phyloP scores from a whole-genome alignment of 108 stramenopile species.

The Fragilariopsis cylindrus region DNA sequence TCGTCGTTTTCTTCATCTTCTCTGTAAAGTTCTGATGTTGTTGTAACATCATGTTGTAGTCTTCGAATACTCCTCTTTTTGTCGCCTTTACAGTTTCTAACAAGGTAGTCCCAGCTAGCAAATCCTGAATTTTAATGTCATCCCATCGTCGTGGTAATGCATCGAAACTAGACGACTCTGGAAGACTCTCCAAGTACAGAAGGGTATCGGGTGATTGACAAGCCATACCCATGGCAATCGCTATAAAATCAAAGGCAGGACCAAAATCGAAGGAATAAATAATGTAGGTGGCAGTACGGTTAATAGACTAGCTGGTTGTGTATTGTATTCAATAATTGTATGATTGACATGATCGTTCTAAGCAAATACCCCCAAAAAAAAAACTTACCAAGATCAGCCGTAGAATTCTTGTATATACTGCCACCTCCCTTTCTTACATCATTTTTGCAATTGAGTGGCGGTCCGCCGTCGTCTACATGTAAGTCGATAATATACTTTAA shows the following conservation, averaged over 20 bases:
- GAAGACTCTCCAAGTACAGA: constrained; percentile 25
- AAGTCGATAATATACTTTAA: neutral
- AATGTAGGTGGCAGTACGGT: too few relatives aligned
- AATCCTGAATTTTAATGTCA: constrained; percentile 25
- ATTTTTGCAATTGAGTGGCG: too few relatives aligned
- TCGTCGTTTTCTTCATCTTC: neutral
- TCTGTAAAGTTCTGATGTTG: constrained; percentile 20
- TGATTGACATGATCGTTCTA: too few relatives aligned
- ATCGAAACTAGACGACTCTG: constrained; percentile 16
- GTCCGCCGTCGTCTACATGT: neutral
- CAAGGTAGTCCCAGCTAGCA: constrained; percentile 58
- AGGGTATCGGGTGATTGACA: neutral
- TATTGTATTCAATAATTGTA: too few relatives aligned
- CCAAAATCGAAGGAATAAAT: too few relatives aligned
- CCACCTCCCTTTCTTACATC: neutral
- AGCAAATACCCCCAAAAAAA: too few relatives aligned
- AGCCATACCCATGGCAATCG: constrained; percentile 11
- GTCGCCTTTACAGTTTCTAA: constrained; percentile 38
- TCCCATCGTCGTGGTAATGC: constrained; percentile 65
- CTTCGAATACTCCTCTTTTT: constrained; percentile 35
- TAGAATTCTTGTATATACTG: neutral
- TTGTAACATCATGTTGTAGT: constrained; percentile 42
- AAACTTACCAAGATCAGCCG: constrained; percentile 1
- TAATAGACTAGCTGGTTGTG: too few relatives aligned
- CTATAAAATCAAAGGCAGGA: too few relatives aligned